phyloP scores from a whole-genome alignment of 768 basidiomycete species.

The Russula brevipes region DNA sequence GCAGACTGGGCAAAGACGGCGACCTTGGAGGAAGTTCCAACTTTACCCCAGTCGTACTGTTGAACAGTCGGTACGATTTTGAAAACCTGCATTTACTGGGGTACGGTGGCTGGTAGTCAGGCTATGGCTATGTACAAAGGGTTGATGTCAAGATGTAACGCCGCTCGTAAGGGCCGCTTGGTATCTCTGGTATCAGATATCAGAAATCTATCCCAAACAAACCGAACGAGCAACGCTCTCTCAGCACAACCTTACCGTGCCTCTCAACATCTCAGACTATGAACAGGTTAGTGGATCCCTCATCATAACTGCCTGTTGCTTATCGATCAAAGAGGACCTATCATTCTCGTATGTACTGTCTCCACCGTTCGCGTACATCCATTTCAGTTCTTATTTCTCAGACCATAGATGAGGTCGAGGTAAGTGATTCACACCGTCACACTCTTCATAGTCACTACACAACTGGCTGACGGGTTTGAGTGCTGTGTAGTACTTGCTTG shows the following conservation, averaged over 20 bases:
- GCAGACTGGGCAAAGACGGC: constrained; percentile 72
- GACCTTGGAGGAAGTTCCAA: constrained; percentile 75
- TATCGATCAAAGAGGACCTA: constrained; percentile 20
- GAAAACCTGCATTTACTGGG: constrained; percentile 47
- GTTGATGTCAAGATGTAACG: too few species aligned
- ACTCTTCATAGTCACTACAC: too few species aligned
- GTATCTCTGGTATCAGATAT: too few species aligned
- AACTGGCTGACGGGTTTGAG: not conserved
- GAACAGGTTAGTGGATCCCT: constrained; percentile 9
- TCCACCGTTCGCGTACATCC: not conserved
- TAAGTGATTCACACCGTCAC: constrained; percentile 1
- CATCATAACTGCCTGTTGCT: not conserved
- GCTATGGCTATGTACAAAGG: too few species aligned
- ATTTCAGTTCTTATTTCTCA: not conserved
- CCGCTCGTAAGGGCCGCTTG: too few species aligned
- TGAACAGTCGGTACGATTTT: constrained; percentile 81
- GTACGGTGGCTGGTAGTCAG: not conserved
- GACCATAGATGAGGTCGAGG: constrained; percentile 30
- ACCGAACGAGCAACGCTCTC: not conserved
- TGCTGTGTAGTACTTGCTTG: constrained; percentile 26
- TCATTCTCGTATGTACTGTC: constrained; percentile 19
- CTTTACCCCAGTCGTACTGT: constrained; percentile 93
- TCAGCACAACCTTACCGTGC: not conserved
- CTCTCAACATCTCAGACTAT: not conserved
- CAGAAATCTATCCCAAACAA: too few species aligned